Evolutionary conservation across 2,329 filamentous ascomycete genomes (phyloP).

Genomic region (Beauveria caledonica): DNA sequence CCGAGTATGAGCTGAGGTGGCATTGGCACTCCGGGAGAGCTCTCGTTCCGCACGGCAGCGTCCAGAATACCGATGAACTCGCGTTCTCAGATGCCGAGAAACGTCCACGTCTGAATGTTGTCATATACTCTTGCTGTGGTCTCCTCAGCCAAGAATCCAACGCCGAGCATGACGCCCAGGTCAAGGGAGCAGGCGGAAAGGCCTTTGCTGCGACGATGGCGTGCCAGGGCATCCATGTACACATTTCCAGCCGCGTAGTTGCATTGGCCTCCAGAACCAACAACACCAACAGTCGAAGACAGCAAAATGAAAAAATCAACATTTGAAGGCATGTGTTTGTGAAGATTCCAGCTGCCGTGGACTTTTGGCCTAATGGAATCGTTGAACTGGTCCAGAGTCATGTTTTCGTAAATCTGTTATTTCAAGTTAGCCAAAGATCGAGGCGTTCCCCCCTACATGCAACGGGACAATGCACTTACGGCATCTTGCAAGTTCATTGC

Average conservation of each 20-base stretch:
- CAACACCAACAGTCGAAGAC: too few species aligned
- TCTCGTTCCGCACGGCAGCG: background rate
- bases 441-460: background rate
- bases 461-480: background rate
- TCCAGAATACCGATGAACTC: background rate
- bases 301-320: too few species aligned
- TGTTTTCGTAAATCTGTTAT: background rate
- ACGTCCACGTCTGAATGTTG: background rate
- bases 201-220: background rate
- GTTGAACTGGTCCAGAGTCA: too few species aligned
- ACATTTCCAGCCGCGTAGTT: too few species aligned
- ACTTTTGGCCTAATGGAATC: too few species aligned
- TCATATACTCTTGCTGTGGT: background rate
- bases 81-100: background rate
- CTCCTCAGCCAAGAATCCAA: background rate
- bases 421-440: background rate
- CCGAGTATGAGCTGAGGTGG: background rate
- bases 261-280: too few species aligned
- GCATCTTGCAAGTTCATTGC: background rate
- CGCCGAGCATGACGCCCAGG: slow-evolving; percentile 16
- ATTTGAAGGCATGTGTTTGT: too few species aligned
- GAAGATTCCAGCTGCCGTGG: too few species aligned
- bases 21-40: background rate
- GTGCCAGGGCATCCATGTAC: too few species aligned
- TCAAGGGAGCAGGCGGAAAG: slow-evolving; percentile 24